Evolutionary conservation across 768 basidiomycete species (phyloP), one percentile per base, ranked within the genome.

Genomic region (Panaeolus cyanescens): DNA sequence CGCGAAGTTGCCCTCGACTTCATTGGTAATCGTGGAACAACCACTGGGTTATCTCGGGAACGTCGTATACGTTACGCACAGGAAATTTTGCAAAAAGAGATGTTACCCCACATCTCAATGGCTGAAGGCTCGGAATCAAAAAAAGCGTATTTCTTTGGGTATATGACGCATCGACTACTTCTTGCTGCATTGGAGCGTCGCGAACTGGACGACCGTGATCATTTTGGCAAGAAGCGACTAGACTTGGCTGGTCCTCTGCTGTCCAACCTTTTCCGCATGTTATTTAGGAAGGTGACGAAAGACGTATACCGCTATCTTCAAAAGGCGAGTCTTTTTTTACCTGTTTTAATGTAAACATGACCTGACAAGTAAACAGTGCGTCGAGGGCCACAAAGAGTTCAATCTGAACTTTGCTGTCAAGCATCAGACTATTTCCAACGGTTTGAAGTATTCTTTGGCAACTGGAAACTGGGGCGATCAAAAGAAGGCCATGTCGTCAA

Each of bases 401-500:
- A 92, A 92, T 70, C 84, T 98, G 65, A 86, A 88, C 34, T 77
- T 92, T 33, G 96, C 96, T 31, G 94, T 99, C 71, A 96, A 96
- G 74, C 91, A 95, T 67, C 93, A 93, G 69, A 98, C 95, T 32
- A 99, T 99, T 65, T 98, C 96, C 28, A 97, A 99, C 74, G 97
- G 97, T 62, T 84, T 99, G 57, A 96, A 96, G 72, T 99, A 99
- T 73, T 99, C 97, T 17, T 83, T 99, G 32, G 95, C 96, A 31
- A 99, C 97, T 0, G 97, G 97, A 63, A 99, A 99, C 72, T 99
- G 97, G 97, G 96, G 96, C 28, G 96, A 97, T 74, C 95, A 98
- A 77, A 97, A 98, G 81, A 97, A 99, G 76, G 91, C 93, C 0
- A 97, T 97, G 93, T 89, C 93, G 39, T 91, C 95, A 9, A 97